Evolutionary conservation across 2,329 filamentous ascomycete genomes (phyloP).

Genomic region (Lecanicillium sp.): DNA sequence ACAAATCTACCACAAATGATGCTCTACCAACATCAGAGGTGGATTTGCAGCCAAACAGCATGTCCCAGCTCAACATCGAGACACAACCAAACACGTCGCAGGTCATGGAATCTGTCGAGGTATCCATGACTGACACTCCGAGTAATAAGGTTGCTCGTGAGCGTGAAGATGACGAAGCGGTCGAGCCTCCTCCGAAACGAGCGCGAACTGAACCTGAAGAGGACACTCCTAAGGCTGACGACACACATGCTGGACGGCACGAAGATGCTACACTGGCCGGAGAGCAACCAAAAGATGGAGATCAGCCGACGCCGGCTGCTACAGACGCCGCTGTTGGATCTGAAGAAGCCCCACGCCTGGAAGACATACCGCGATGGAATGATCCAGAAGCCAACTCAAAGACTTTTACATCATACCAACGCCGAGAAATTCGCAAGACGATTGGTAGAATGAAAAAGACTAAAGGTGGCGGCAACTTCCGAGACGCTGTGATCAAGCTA

Average conservation of each 20-base stretch:
- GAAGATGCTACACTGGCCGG: slow-evolving; percentile 15
- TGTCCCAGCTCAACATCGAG: slow-evolving; percentile 31
- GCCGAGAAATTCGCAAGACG: slow-evolving; percentile 54
- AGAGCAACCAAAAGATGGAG: slow-evolving; percentile 8
- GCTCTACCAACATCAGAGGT: slow-evolving; percentile 22
- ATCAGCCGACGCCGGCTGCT: background rate
- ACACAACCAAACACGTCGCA: slow-evolving; percentile 21
- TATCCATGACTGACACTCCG: slow-evolving; percentile 46
- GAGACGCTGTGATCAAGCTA: slow-evolving; percentile 66
- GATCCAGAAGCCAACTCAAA: slow-evolving; percentile 35
- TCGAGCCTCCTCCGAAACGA: slow-evolving; percentile 69
- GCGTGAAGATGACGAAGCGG: slow-evolving; percentile 63
- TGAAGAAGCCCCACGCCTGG: slow-evolving; percentile 14
- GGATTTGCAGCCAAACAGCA: slow-evolving; percentile 25
- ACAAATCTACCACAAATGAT: slow-evolving; percentile 6
- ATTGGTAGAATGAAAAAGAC: slow-evolving; percentile 78
- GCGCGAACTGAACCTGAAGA: slow-evolving; percentile 59
- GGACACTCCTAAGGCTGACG: slow-evolving; percentile 18
- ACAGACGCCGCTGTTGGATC: slow-evolving; percentile 5
- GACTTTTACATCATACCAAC: slow-evolving; percentile 50
- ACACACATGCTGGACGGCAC: slow-evolving; percentile 9
- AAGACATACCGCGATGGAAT: slow-evolving; percentile 28
- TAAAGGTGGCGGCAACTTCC: slow-evolving; percentile 68
- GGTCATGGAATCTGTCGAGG: slow-evolving; percentile 27
- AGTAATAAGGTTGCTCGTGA: slow-evolving; percentile 60